Evolutionary conservation across 495 filamentous ascomycete genomes (phyloP).

Genomic region (Tuber borchii): DNA sequence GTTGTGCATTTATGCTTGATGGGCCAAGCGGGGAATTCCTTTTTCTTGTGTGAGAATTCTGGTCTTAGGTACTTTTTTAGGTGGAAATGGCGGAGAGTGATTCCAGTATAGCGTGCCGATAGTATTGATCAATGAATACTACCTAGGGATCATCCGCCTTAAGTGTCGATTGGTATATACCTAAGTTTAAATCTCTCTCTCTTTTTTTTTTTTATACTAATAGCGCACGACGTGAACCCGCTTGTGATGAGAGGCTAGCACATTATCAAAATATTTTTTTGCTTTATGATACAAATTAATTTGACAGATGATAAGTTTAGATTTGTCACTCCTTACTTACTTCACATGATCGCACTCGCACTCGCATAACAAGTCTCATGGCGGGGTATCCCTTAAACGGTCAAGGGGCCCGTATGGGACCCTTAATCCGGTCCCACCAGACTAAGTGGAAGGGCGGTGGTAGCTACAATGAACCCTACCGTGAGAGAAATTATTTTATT

Average conservation of each 20-base stretch:
- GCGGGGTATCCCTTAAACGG: neutral
- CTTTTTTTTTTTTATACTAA: neutral
- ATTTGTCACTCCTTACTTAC: neutral
- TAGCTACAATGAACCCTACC: too few species aligned
- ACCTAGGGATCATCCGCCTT: neutral
- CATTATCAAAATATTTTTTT: neutral
- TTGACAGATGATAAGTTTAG: neutral
- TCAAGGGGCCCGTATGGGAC: too few species aligned
- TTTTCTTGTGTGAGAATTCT: neutral
- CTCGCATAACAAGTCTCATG: neutral
- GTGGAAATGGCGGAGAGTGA: neutral
- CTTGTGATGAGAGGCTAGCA: neutral
- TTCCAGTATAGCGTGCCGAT: neutral
- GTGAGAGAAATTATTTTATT: too few species aligned
- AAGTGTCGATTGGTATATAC: neutral
- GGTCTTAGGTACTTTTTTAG: neutral
- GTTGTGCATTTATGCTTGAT: neutral
- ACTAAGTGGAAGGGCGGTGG: too few species aligned
- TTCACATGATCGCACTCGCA: neutral
- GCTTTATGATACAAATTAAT: too few species aligned
- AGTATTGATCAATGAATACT: neutral
- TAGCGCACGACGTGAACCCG: neutral
- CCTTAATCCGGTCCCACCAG: too few species aligned
- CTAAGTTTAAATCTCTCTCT: neutral
- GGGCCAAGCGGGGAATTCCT: neutral